Conservation (phyloP, 2,329 filamentous ascomycete genomes). For the Aspergillus cejpii region DNA sequence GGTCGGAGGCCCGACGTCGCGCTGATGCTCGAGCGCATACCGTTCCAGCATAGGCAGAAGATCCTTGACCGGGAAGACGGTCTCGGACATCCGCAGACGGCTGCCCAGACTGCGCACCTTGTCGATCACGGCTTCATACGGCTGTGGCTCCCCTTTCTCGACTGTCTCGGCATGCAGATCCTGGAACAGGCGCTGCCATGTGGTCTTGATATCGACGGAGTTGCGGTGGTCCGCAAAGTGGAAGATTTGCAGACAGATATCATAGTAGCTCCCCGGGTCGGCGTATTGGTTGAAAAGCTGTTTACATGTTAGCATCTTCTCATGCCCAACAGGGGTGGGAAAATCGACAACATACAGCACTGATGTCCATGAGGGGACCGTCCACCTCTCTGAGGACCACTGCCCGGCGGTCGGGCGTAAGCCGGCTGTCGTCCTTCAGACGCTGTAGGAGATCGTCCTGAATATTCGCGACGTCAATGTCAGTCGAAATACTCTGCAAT, state of each 20-base stretch:
- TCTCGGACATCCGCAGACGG: conserved; percentile 51
- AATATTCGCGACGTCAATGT: conserved; percentile 88
- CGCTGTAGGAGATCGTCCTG: conserved; percentile 85
- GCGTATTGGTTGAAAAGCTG: conserved; percentile 91
- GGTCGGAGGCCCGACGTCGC: conserved; percentile 42
- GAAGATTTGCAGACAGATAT: conserved; percentile 88
- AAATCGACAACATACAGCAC: conserved; percentile 54
- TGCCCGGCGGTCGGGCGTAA: conserved; percentile 56
- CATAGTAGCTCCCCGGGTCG: conserved; percentile 86
- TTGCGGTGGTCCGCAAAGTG: conserved; percentile 87
- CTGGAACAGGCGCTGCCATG: conserved; percentile 77
- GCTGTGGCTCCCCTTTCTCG: conserved; percentile 36
- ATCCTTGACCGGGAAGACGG: conserved; percentile 48
- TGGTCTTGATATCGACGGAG: conserved; percentile 70
- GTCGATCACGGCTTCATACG: conserved; percentile 47
- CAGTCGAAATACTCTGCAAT: conserved; percentile 73
- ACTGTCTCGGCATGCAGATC: conserved; percentile 56
- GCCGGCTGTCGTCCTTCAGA: conserved; percentile 64
- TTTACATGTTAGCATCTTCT: conserved; percentile 18
- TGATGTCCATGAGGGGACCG: conserved; percentile 69
- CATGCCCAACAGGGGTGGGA: not conserved
- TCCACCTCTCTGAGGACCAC: conserved; percentile 64
- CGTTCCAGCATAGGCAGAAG: conserved; percentile 52
- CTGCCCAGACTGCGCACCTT: conserved; percentile 53
- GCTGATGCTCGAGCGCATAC: conserved; percentile 48